phyloP scores from a whole-genome alignment of 129 eudicot genomes.

The Artemisia annua region DNA sequence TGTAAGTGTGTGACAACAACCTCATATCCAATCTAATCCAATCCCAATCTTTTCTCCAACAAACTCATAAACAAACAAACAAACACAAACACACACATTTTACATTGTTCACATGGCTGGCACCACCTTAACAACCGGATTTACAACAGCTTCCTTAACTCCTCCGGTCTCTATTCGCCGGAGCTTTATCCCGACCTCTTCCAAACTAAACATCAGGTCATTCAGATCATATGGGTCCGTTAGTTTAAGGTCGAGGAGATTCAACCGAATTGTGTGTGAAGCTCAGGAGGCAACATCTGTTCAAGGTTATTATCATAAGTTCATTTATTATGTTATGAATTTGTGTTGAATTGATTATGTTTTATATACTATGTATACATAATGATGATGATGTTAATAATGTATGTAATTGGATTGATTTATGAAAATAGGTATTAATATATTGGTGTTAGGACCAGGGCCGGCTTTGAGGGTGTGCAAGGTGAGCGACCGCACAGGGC shows the following conservation, averaged over 20 bases:
- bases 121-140: conserved; percentile 16
- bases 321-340: conserved; percentile 1
- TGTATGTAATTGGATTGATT: no score
- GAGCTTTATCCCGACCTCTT: conserved; percentile 44
- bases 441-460: no score
- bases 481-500: no score
- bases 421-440: no score
- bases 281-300: conserved; percentile 66
- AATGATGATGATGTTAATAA: no score
- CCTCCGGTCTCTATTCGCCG: conserved; percentile 40
- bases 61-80: conserved; percentile 22
- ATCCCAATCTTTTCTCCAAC: conserved; percentile 32
- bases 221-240: conserved; percentile 41
- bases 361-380: no score
- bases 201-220: conserved; percentile 37
- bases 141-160: conserved; percentile 43
- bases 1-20: conserved; percentile 23
- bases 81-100: conserved; percentile 3
- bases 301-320: conserved; percentile 40
- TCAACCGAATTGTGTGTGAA: conserved; percentile 63
- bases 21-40: conserved; percentile 1
- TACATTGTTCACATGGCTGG: no score
- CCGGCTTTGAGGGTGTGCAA: no score
- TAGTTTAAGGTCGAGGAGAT: conserved; percentile 23
- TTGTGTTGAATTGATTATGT: no score